phyloP scores from a whole-genome alignment of 1,284 basidiomycete genomes.

The Acaromyces ingoldii region DNA sequence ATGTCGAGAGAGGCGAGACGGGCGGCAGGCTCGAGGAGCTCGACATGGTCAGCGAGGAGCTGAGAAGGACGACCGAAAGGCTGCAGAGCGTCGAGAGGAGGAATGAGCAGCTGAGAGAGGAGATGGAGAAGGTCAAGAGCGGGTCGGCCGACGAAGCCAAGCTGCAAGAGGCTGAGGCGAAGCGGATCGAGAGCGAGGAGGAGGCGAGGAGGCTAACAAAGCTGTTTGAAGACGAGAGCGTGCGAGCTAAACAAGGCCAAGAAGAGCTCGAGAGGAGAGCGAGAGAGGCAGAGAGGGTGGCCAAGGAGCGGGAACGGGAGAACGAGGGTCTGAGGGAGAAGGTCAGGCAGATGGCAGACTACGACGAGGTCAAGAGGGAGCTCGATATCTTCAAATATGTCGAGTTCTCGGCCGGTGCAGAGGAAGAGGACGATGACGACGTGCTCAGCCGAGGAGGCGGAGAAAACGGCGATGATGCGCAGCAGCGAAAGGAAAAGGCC shows the following conservation, averaged over 20 bases:
- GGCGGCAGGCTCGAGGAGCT: slow-evolving; percentile 16
- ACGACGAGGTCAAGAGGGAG: slow-evolving; percentile 68
- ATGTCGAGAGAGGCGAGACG: slow-evolving; percentile 1
- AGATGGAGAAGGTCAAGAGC: slow-evolving; percentile 65
- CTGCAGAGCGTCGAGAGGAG: slow-evolving; percentile 85
- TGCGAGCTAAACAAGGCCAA: slow-evolving; percentile 54
- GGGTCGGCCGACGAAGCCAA: slow-evolving; percentile 53
- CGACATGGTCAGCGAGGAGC: slow-evolving; percentile 85
- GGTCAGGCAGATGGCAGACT: slow-evolving; percentile 55
- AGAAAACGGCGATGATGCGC: not conserved
- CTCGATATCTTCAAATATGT: slow-evolving; percentile 36
- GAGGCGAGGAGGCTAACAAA: slow-evolving; percentile 68
- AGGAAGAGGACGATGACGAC: slow-evolving; percentile 46
- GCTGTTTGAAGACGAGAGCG: slow-evolving; percentile 67
- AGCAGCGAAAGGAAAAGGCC: slow-evolving; percentile 50
- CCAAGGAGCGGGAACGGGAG: slow-evolving; percentile 64
- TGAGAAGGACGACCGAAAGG: slow-evolving; percentile 85
- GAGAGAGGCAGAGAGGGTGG: slow-evolving; percentile 53
- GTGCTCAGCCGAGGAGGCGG: no score
- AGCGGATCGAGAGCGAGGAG: slow-evolving; percentile 66
- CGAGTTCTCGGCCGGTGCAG: slow-evolving; percentile 55
- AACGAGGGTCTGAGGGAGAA: slow-evolving; percentile 65
- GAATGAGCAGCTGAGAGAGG: slow-evolving; percentile 85
- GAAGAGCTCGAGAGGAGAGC: not conserved
- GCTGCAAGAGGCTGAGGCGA: slow-evolving; percentile 66